Conservation (phyloP, 805 yeast genomes). For the Sporopachydermia quercuum region DNA sequence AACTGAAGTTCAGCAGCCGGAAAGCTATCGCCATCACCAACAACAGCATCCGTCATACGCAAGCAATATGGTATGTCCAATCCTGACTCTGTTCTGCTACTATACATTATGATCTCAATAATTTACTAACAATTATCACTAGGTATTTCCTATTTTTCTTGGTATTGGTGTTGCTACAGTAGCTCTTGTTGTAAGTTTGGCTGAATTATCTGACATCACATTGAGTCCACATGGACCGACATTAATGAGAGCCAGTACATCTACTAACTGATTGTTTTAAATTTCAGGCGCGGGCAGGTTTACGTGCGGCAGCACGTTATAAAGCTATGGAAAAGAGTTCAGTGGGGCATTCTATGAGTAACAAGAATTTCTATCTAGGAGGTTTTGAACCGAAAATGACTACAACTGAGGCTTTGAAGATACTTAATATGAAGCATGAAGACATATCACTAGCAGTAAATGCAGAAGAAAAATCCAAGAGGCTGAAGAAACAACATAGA, state of each 20-base stretch:
- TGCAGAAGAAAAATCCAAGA: constrained; percentile 36
- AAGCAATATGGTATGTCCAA: too few species aligned
- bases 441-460: constrained; percentile 9
- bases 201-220: too few species aligned
- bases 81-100: too few species aligned
- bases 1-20: too few species aligned
- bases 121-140: neutral
- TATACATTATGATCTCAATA: too few species aligned
- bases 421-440: constrained; percentile 30
- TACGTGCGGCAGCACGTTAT: constrained; percentile 16
- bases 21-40: too few species aligned
- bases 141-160: constrained; percentile 15
- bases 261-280: too few species aligned
- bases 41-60: too few species aligned
- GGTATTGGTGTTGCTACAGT: constrained; percentile 15
- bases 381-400: constrained; percentile 28
- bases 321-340: constrained; percentile 14
- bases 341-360: constrained; percentile 7
- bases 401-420: constrained; percentile 36
- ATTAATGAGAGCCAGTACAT: too few species aligned
- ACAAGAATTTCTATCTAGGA: constrained; percentile 15
- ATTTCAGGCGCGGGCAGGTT: constrained; percentile 16
- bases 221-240: too few species aligned
- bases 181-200: constrained; percentile 13
- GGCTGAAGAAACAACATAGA: constrained; percentile 68